Evolutionary conservation across 768 basidiomycete species (phyloP).

Genomic region (Amanita pallidorosea): DNA sequence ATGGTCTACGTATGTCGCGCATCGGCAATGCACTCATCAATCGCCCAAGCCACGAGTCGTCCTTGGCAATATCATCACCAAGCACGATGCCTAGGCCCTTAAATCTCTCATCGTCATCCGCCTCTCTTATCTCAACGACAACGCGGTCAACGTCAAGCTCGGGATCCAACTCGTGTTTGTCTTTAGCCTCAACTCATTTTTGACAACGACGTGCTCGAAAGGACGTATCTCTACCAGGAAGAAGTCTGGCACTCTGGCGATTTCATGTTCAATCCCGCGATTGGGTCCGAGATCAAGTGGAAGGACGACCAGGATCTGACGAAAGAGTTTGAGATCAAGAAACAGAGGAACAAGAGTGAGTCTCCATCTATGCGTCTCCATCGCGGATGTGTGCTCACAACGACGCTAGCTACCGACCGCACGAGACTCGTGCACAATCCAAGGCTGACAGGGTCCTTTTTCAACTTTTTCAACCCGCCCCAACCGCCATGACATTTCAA

Average conservation of each 20-base stretch:
- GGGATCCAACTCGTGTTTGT: conserved; percentile 87
- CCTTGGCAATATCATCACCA: conserved; percentile 82
- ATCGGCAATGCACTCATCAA: too few relatives aligned
- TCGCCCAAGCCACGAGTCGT: too few relatives aligned
- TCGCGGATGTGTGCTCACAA: conserved; percentile 1
- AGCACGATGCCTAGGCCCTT: conserved; percentile 82
- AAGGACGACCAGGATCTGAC: conserved; percentile 98
- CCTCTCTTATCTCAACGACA: conserved; percentile 58
- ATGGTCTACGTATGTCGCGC: too few relatives aligned
- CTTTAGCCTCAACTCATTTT: conserved; percentile 79
- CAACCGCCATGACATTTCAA: too few relatives aligned
- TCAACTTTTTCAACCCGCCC: conserved; percentile 95
- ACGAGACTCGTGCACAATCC: conserved; percentile 80
- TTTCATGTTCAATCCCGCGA: conserved; percentile 91
- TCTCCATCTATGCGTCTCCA: conserved; percentile 7
- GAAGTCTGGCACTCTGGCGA: conserved; percentile 95
- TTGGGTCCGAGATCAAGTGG: conserved; percentile 93
- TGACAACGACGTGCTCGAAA: conserved; percentile 77
- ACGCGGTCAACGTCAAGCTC: conserved; percentile 49
- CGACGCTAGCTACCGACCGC: conserved; percentile 60
- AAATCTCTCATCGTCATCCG: conserved; percentile 74
- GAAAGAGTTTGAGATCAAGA: conserved; percentile 96
- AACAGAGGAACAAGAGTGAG: conserved; percentile 97
- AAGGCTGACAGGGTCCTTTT: conserved; percentile 89
- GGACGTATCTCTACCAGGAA: conserved; percentile 90